Evolutionary conservation across 164 flowering plant species (phyloP).

Genomic region (Vitis rupestris): DNA sequence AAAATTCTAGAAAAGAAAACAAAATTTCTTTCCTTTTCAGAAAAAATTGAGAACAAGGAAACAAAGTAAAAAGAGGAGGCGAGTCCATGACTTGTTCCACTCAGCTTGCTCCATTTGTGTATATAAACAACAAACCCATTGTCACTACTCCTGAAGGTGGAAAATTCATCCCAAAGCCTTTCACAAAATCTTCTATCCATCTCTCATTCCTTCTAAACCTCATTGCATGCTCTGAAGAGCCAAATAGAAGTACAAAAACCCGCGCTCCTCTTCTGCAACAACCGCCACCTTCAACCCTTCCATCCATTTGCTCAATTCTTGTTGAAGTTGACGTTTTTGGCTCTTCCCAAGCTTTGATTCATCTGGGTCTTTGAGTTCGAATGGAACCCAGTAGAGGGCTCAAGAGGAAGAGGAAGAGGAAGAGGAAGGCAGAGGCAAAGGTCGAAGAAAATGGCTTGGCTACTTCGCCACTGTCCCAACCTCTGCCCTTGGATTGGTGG

Average conservation of each 20-base stretch:
- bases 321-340: conserved; percentile 1
- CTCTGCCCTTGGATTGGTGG: conserved; percentile 60
- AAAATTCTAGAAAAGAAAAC: too few species aligned
- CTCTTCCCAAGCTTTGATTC: neutral
- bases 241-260: neutral
- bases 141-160: too few species aligned
- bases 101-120: too few species aligned
- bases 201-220: neutral
- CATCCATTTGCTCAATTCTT: conserved; percentile 3
- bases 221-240: conserved; percentile 15
- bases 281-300: conserved; percentile 11
- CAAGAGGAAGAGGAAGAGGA: conserved; percentile 41
- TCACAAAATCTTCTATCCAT: neutral
- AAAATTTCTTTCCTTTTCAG: too few species aligned
- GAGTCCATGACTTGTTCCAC: too few species aligned
- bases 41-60: too few species aligned
- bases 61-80: too few species aligned
- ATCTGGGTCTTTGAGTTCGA: conserved; percentile 11
- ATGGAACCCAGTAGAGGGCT: conserved; percentile 63
- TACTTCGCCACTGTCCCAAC: conserved; percentile 20
- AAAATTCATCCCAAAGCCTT: too few species aligned
- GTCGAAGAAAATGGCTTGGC: conserved; percentile 31
- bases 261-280: neutral
- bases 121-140: too few species aligned
- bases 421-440: conserved; percentile 35